phyloP scores from a whole-genome alignment of 805 yeast genomes.

The Hanseniaspora meyeri region DNA sequence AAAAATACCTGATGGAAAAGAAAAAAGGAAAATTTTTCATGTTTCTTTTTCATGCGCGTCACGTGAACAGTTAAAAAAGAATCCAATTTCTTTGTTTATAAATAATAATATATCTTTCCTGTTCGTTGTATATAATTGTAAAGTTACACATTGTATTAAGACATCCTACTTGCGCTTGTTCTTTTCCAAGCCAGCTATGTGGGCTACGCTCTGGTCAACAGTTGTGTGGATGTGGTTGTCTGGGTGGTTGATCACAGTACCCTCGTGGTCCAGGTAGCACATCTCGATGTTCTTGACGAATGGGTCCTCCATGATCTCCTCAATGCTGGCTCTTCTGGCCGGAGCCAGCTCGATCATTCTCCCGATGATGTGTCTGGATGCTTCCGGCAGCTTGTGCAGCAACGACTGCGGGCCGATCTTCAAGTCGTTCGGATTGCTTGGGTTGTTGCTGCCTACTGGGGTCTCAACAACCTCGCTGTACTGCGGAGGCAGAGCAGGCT shows the following conservation, averaged over 20 bases:
- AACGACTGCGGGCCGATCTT: conserved; percentile 62
- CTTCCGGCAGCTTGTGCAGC: conserved; percentile 56
- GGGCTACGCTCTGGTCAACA: conserved; percentile 90
- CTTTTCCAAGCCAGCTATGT: conserved; percentile 83
- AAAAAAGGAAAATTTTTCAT: background rate
- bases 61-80: background rate
- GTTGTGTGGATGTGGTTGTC: conserved; percentile 66
- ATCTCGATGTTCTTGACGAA: conserved; percentile 54
- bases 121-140: background rate
- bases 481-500: conserved; percentile 39
- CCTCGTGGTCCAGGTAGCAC: conserved; percentile 43
- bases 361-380: conserved; percentile 52
- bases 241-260: conserved; percentile 31
- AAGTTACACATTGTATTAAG: background rate
- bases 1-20: background rate
- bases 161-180: conserved; percentile 38
- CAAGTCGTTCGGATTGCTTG: conserved; percentile 44
- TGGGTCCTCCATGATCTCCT: conserved; percentile 59
- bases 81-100: no score
- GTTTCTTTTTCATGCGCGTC: background rate
- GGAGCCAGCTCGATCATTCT: conserved; percentile 78
- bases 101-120: no score
- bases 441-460: conserved; percentile 19
- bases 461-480: conserved; percentile 21
- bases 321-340: conserved; percentile 70